Conservation (phyloP, 495 filamentous ascomycete genomes). For the Talaromyces nanjingensis region DNA sequence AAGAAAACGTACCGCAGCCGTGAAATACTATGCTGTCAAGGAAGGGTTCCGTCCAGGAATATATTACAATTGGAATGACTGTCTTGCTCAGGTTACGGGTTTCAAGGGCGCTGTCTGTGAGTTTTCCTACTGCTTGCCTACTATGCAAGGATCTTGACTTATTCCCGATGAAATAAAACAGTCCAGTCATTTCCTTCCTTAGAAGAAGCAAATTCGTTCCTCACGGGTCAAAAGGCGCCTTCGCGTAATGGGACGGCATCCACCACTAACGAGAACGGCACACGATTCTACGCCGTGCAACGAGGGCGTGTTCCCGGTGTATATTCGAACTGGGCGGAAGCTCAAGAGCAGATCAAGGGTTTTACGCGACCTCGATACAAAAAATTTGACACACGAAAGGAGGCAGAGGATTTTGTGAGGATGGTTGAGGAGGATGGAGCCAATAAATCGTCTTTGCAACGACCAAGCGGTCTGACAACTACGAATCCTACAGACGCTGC, state of each 20-base stretch:
- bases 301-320: constrained; percentile 76
- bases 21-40: constrained; percentile 86
- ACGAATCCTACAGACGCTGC: constrained; percentile 27
- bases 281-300: constrained; percentile 76
- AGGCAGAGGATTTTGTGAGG: constrained; percentile 70
- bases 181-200: constrained; percentile 78
- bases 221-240: constrained; percentile 51
- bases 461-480: constrained; percentile 22
- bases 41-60: constrained; percentile 72
- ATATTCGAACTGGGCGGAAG: constrained; percentile 80
- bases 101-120: constrained; percentile 76
- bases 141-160: constrained; percentile 8
- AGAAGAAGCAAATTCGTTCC: constrained; percentile 72
- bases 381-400: constrained; percentile 66
- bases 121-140: constrained; percentile 22
- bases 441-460: constrained; percentile 15
- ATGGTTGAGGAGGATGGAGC: constrained; percentile 30
- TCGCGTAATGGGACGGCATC: constrained; percentile 13
- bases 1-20: constrained; percentile 51
- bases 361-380: constrained; percentile 74
- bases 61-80: constrained; percentile 79
- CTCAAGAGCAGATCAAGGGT: constrained; percentile 68
- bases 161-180: constrained; percentile 21
- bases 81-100: constrained; percentile 74
- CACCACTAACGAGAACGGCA: constrained; percentile 28